Evolutionary conservation across 2,329 filamentous ascomycete species (phyloP), one percentile per base, ranked within the genome.

Genomic region (Dothiorella sarmentorum): DNA sequence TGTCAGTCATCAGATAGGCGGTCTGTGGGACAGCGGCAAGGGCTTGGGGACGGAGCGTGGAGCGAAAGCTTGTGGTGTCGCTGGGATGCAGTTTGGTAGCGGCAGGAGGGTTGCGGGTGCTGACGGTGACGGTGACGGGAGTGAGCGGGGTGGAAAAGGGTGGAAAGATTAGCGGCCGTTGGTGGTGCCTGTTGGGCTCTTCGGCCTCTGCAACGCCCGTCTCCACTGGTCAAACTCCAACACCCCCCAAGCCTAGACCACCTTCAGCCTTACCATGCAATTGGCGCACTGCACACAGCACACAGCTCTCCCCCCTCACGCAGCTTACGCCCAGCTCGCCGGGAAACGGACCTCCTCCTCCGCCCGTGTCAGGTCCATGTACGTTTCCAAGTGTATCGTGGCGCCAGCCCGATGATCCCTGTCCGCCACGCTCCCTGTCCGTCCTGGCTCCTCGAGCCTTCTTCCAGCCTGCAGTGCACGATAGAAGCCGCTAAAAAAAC

Each of bases 321-420:
- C 47, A 53, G 49, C 49, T 53, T 53, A 53, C 49, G 47, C 47
- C 47, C 35, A 52, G 47, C 47, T 22, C 31, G 27, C 31, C 49
- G 33, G 49, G 10, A 7, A 18, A 24, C 47, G 31, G 47, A 13
- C 47, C 45, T 38, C 18, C 31, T 13, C 5, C 45, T 51, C 45
- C 45, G 49, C 22, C 33, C 18, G 33, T 20, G 22, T 11, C 22
- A 53, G 45, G 49, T 53, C 49, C 49, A 53, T 22, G 35, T 53
- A 53, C 49, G 49, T 53, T n/a, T 4, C 33, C 15, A 4, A 7
- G 22, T 17, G 49, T 53, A 53, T 38, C 47, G 47, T 35, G 45
- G 17, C 43, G 43, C 27, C 29, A 3, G 31, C 20, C 27, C 27
- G 27, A 17, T 27, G 20, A 52, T 52, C 33, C 49, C 15, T 11